phyloP scores from a whole-genome alignment of 495 filamentous ascomycete genomes.

The Tuber borchii region DNA sequence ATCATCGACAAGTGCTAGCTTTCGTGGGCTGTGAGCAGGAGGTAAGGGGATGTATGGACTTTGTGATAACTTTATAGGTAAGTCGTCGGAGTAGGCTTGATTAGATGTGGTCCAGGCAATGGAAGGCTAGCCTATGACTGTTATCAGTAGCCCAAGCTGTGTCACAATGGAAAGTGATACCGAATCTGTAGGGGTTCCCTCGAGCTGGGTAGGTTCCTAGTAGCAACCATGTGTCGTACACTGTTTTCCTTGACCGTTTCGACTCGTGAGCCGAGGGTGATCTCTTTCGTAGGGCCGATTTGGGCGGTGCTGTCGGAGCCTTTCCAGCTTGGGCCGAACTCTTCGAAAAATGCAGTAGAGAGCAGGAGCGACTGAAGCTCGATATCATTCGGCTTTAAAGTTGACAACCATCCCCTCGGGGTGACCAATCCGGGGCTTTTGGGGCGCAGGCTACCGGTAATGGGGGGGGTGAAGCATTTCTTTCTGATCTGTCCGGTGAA shows the following conservation, averaged over 20 bases:
- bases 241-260: not conserved
- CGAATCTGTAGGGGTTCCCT: not conserved
- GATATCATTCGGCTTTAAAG: not conserved
- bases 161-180: not conserved
- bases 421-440: not conserved
- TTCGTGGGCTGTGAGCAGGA: not conserved
- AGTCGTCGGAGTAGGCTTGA: not conserved
- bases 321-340: not conserved
- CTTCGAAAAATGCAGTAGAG: not conserved
- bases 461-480: not conserved
- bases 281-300: not conserved
- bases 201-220: not conserved
- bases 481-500: not conserved
- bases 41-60: not conserved
- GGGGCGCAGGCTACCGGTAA: not conserved
- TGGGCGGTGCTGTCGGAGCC: not conserved
- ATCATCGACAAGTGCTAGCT: not conserved
- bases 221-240: not conserved
- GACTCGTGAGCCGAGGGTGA: not conserved
- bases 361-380: not conserved
- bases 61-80: not conserved
- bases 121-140: not conserved
- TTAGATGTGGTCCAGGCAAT: not conserved
- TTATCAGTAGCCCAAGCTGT: not conserved
- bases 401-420: not conserved